Percentiles rank a stretch among this genome's conserved stretches.
These are phyloP conservation scores for Acorus calamus DNA, from an alignment of 106 monocot genomes.

Conservation along the genomic window DNA sequence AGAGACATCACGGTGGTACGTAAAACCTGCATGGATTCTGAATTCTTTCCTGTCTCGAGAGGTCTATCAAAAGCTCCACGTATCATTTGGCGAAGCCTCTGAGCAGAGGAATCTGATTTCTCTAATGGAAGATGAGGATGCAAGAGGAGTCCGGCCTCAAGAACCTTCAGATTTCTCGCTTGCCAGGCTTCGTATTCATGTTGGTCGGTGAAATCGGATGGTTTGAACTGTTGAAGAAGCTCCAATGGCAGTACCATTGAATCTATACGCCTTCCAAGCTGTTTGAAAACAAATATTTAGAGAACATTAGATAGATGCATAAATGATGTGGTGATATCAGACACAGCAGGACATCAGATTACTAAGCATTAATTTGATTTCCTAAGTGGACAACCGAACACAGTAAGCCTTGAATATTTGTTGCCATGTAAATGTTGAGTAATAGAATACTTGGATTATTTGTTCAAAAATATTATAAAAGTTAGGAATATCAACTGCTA, in stretches of 20 bases:
- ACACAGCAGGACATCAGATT: too few relatives aligned
- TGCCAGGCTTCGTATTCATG: slow-evolving; percentile 73
- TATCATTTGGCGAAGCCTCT: slow-evolving; percentile 60
- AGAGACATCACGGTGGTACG: slow-evolving; percentile 74
- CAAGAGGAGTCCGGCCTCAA: slow-evolving; percentile 78
- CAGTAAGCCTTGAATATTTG: too few relatives aligned
- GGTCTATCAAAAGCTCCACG: slow-evolving; percentile 59
- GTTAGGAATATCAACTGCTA: too few relatives aligned
- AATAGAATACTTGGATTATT: too few relatives aligned
- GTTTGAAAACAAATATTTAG: not conserved
- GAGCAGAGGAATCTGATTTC: slow-evolving; percentile 52
- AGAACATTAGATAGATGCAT: too few relatives aligned
- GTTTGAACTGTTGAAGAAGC: slow-evolving; percentile 88
- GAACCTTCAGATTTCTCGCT: slow-evolving; percentile 64
- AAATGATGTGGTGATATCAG: too few relatives aligned
- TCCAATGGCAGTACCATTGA: slow-evolving; percentile 74
- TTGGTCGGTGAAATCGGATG: slow-evolving; percentile 76
- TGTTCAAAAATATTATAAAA: too few relatives aligned
- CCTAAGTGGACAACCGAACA: too few relatives aligned
- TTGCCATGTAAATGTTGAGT: too few relatives aligned
- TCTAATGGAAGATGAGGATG: slow-evolving; percentile 55
- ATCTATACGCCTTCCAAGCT: slow-evolving; percentile 86
- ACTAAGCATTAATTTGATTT: too few relatives aligned
- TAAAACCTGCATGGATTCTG: slow-evolving; percentile 87
- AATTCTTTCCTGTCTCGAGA: slow-evolving; percentile 83